Conservation (phyloP, 192 early-diverging fungal species). For the Entomortierella parvispora region DNA sequence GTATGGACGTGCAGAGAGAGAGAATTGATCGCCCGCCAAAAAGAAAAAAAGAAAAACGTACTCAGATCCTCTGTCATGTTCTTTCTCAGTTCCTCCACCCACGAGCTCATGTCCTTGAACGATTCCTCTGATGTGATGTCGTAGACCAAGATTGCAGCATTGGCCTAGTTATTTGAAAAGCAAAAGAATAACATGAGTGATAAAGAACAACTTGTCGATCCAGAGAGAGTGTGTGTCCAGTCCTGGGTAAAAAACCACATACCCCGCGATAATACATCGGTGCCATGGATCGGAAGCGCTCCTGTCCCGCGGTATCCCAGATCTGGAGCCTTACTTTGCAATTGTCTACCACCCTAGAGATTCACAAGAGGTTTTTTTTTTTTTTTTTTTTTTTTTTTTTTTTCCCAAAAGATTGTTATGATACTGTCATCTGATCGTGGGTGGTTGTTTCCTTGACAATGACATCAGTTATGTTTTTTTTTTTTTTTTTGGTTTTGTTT, state of each 20-base stretch:
- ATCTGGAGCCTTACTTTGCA: slow-evolving; percentile 83
- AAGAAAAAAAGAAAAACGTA: slow-evolving; percentile 34
- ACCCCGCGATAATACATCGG: slow-evolving; percentile 79
- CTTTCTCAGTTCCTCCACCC: slow-evolving; percentile 66
- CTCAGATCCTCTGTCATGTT: slow-evolving; percentile 73
- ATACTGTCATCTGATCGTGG: too few species aligned
- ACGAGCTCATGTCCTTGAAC: slow-evolving; percentile 73
- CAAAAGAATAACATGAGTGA: slow-evolving; percentile 1
- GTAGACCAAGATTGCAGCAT: slow-evolving; percentile 78
- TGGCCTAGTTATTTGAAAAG: slow-evolving; percentile 49
- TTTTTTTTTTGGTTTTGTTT: too few species aligned
- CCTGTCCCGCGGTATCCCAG: slow-evolving; percentile 79
- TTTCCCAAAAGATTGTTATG: too few species aligned
- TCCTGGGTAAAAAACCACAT: slow-evolving; percentile 6
- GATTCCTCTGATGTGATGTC: slow-evolving; percentile 78
- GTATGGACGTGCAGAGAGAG: too few species aligned
- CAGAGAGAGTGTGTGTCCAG: not conserved
- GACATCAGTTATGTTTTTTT: too few species aligned
- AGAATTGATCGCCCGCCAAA: too few species aligned
- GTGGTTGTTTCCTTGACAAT: too few species aligned
- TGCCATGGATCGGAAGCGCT: slow-evolving; percentile 82
- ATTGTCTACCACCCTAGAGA: slow-evolving; percentile 72
- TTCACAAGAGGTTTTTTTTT: too few species aligned
- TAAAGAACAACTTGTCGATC: not conserved
- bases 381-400: too few species aligned